Evolutionary conservation across 1,284 basidiomycete genomes (phyloP).

Genomic region (Trichosporon inkin): DNA sequence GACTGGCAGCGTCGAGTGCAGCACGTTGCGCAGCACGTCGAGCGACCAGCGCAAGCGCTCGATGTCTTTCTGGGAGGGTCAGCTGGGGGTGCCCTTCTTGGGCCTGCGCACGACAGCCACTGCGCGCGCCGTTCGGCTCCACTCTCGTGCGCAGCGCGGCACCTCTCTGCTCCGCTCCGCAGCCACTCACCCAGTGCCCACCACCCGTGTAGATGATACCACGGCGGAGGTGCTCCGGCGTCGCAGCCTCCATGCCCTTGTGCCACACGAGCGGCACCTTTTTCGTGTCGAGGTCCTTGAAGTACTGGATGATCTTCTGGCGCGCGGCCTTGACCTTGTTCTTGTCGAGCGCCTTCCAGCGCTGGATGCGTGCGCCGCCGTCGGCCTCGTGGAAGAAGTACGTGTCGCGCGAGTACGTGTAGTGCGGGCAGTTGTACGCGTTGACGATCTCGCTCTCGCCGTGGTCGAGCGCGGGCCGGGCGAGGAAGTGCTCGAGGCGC

Average conservation of each 20-base stretch:
- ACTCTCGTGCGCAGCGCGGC: too few relatives aligned
- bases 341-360: conserved; percentile 42
- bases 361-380: conserved; percentile 29
- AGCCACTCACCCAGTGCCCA: conserved; percentile 40
- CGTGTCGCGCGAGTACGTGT: conserved; percentile 44
- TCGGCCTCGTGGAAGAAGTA: conserved; percentile 47
- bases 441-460: conserved; percentile 43
- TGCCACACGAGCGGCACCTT: conserved; percentile 46
- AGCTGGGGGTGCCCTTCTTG: not conserved
- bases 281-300: conserved; percentile 42
- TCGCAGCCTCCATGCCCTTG: conserved; percentile 32
- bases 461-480: conserved; percentile 41
- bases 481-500: conserved; percentile 33
- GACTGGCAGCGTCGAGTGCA: conserved; percentile 49
- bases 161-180: too few relatives aligned
- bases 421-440: conserved; percentile 43
- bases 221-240: conserved; percentile 31
- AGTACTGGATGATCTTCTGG: conserved; percentile 45
- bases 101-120: too few relatives aligned
- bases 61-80: conserved; percentile 41
- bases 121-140: too few relatives aligned
- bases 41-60: conserved; percentile 45
- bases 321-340: conserved; percentile 43
- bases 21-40: conserved; percentile 47
- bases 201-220: conserved; percentile 52